These are phyloP conservation scores for Ogataea wickerhamii DNA, from an alignment of 805 yeast species.

Conservation along the genomic window DNA sequence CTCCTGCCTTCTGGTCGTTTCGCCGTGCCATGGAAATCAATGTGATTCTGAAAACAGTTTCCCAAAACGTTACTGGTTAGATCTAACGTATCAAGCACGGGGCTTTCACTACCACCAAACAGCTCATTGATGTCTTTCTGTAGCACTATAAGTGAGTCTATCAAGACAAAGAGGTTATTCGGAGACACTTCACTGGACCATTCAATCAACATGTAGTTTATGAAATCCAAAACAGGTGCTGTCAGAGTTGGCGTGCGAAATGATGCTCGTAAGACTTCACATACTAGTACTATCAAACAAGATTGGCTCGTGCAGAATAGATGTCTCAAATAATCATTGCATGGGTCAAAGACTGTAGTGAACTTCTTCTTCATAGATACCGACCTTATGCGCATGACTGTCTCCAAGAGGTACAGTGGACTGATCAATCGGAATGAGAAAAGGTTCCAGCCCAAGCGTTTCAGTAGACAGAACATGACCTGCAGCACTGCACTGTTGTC, in stretches of 20 bases:
- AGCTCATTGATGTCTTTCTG: conserved; percentile 10
- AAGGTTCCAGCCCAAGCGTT: conserved; percentile 3
- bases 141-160: conserved; percentile 15
- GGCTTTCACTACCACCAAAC: conserved; percentile 1
- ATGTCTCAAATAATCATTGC: conserved; percentile 15
- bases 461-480: conserved; percentile 7
- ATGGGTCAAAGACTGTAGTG: conserved; percentile 2
- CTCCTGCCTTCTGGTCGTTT: conserved; percentile 2
- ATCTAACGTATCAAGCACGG: conserved; percentile 19
- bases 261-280: conserved; percentile 10
- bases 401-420: conserved; percentile 3
- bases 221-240: conserved; percentile 20
- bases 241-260: background rate
- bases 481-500: conserved; percentile 3
- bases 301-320: conserved; percentile 11
- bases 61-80: conserved; percentile 22
- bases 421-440: conserved; percentile 6
- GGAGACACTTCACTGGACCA: conserved; percentile 3
- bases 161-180: conserved; percentile 15
- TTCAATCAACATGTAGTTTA: conserved; percentile 24
- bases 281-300: conserved; percentile 12
- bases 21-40: conserved; percentile 12
- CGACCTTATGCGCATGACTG: conserved; percentile 5
- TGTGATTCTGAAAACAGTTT: conserved; percentile 14
- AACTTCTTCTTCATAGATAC: conserved; percentile 6